Percentiles rank a stretch among this genome's conserved stretches.
These are phyloP conservation scores for Saturnispora silvae DNA, from an alignment of 805 yeast genomes.

Conservation along the genomic window DNA sequence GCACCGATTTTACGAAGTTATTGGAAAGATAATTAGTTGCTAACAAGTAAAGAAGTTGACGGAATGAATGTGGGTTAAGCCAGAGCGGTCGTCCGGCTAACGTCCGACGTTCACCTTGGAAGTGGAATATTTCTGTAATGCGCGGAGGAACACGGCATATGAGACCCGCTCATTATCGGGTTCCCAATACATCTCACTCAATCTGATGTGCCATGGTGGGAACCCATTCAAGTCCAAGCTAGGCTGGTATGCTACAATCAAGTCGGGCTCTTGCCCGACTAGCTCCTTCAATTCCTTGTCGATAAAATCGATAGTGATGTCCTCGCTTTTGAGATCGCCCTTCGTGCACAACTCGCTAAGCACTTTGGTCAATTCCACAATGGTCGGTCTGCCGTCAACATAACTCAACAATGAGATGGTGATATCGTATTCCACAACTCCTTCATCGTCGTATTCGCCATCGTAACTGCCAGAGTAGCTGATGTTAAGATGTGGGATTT, in stretches of 20 bases:
- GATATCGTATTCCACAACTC: slow-evolving; percentile 38
- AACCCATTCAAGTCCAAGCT: slow-evolving; percentile 80
- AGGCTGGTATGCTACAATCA: slow-evolving; percentile 79
- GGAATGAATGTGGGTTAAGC: no score
- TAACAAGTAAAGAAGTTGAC: no score
- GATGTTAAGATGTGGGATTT: slow-evolving; percentile 57
- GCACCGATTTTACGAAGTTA: no score
- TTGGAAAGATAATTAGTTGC: no score
- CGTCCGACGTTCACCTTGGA: slow-evolving; percentile 88
- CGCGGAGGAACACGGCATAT: slow-evolving; percentile 75
- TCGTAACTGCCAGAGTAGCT: slow-evolving; percentile 33
- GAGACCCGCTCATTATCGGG: slow-evolving; percentile 72
- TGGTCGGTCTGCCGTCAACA: slow-evolving; percentile 81
- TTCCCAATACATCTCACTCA: slow-evolving; percentile 86
- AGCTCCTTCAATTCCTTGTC: slow-evolving; percentile 64
- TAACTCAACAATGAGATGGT: slow-evolving; percentile 57
- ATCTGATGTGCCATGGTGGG: slow-evolving; percentile 96
- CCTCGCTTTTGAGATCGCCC: slow-evolving; percentile 49
- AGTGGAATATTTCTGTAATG: slow-evolving; percentile 60
- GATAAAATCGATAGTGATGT: slow-evolving; percentile 64
- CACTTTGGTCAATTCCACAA: slow-evolving; percentile 79
- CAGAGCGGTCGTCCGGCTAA: slow-evolving; percentile 25
- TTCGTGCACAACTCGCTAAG: slow-evolving; percentile 64
- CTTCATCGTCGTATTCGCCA: slow-evolving; percentile 24
- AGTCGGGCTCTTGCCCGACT: slow-evolving; percentile 89